A percentile compares a stretch with the other conserved stretches of the same genome.
Conservation (phyloP, 352 stramenopile genomes). For the Achlya hypogyna region DNA sequence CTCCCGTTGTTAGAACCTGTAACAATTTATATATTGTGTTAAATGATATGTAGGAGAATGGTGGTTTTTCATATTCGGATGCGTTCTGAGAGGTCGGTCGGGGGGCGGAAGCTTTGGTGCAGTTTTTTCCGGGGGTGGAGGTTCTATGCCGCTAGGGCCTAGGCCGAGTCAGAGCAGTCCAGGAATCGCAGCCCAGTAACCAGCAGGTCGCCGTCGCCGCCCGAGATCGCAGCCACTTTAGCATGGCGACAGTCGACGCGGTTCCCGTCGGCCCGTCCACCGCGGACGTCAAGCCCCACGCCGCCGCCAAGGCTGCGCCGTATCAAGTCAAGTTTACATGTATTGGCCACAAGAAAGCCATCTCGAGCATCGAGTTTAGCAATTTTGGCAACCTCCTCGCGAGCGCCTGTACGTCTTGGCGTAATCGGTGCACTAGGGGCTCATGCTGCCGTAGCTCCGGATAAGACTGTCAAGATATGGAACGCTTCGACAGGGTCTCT, state of each 20-base stretch:
- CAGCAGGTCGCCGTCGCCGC: not conserved
- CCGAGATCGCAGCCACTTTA: not conserved
- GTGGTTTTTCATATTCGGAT: no score
- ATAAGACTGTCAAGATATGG: conserved; percentile 76
- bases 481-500: conserved; percentile 25
- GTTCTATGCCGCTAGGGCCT: conserved; percentile 12
- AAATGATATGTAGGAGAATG: not conserved
- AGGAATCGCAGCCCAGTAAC: conserved; percentile 4
- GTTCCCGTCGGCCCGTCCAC: not conserved
- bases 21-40: not conserved
- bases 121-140: not conserved
- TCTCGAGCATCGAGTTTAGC: conserved; percentile 73
- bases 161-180: conserved; percentile 1
- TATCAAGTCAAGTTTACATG: conserved; percentile 21
- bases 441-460: conserved; percentile 37
- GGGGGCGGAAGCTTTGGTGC: not conserved
- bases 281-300: not conserved
- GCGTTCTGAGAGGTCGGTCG: not conserved
- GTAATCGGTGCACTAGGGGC: not conserved
- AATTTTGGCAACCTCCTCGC: conserved; percentile 39
- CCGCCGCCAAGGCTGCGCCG: not conserved
- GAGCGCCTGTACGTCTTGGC: conserved; percentile 38
- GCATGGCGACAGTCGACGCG: conserved; percentile 15
- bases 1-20: not conserved
- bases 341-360: conserved; percentile 43